These are phyloP conservation scores for Fonsecaea erecta DNA, from an alignment of 2,329 filamentous ascomycete species.

Conservation along the genomic window DNA sequence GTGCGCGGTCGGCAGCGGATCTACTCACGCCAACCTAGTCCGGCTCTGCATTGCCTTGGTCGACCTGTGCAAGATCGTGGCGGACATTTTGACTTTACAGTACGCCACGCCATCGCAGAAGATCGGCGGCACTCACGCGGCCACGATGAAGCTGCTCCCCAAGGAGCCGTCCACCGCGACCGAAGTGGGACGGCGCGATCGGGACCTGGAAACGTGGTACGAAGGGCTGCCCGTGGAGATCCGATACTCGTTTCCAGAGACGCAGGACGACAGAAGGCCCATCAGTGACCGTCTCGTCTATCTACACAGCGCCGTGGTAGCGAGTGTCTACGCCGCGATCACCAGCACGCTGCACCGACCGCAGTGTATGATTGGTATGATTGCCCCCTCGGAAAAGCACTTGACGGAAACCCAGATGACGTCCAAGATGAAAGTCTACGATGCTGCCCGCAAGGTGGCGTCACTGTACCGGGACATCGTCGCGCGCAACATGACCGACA, in stretches of 20 bases:
- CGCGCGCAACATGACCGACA: constrained; percentile 1
- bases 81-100: constrained; percentile 9
- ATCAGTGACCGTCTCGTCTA: constrained; percentile 40
- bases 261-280: neutral
- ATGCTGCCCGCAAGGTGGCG: neutral
- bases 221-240: neutral
- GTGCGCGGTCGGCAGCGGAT: neutral
- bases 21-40: neutral
- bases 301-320: constrained; percentile 78
- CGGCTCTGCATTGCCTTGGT: constrained; percentile 65
- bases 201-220: constrained; percentile 9
- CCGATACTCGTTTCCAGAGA: neutral
- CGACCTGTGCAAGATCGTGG: constrained; percentile 8
- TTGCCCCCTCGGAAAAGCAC: neutral
- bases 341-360: constrained; percentile 89
- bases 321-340: constrained; percentile 92
- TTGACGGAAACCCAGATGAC: neutral
- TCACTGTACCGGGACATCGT: neutral
- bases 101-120: constrained; percentile 8
- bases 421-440: neutral
- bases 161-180: neutral
- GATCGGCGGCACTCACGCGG: constrained; percentile 7
- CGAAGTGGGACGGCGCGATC: constrained; percentile 2
- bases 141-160: constrained; percentile 5
- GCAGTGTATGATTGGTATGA: constrained; percentile 55